A percentile compares a stretch with the other conserved stretches of the same genome.
Conservation (phyloP, 176 grass and related monocot species). For the Leersia perrieri region DNA sequence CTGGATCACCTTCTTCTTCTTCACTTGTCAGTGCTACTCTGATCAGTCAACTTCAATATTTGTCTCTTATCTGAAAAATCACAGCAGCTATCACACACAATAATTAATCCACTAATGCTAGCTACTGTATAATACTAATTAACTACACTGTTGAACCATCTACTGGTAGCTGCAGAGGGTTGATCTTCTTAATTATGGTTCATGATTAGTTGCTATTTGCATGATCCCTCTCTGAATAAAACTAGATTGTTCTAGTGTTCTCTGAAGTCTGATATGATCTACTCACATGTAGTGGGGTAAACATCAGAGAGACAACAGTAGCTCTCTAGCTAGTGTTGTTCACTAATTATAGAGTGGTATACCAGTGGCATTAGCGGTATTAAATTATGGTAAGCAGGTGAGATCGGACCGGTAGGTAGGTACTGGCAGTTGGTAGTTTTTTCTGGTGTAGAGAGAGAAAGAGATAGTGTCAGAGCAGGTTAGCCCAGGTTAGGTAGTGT, state of each 20-base stretch:
- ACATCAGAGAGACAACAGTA: not conserved
- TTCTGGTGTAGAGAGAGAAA: conserved; percentile 14
- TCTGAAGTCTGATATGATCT: not conserved
- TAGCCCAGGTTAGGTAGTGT: not conserved
- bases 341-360: not conserved
- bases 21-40: not conserved
- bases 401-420: conserved; percentile 2
- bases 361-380: not conserved
- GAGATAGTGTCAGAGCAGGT: not conserved
- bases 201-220: not conserved
- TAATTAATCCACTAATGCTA: not conserved
- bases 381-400: not conserved
- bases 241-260: not conserved
- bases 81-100: not conserved
- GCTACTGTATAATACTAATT: not conserved
- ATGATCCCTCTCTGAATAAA: not conserved
- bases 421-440: conserved; percentile 39
- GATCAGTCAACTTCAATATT: not conserved
- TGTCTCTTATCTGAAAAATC: not conserved
- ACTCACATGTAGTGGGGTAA: conserved; percentile 39
- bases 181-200: not conserved
- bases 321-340: not conserved
- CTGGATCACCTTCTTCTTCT: not conserved
- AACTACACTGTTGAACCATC: not conserved
- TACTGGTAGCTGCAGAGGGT: no score